Percentiles rank a stretch among this genome's conserved stretches.
phyloP scores from a whole-genome alignment of 371 early-diverging fungal species.

The Blakeslea trispora region DNA sequence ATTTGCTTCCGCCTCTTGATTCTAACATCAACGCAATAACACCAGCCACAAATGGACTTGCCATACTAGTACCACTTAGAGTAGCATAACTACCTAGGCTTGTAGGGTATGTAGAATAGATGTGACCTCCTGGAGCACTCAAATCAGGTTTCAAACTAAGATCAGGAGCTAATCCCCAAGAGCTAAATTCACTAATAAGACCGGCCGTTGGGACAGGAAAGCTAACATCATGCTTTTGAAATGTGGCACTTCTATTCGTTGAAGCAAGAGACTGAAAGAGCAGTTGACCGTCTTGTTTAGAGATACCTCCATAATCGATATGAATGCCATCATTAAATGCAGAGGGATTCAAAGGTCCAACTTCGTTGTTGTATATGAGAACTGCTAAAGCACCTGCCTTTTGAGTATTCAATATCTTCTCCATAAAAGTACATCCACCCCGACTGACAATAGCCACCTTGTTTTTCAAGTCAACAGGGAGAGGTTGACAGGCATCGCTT shows the following conservation, averaged over 20 bases:
- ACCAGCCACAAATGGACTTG: constrained; percentile 76
- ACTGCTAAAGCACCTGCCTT: constrained; percentile 67
- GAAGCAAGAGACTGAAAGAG: constrained; percentile 21
- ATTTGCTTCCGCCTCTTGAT: constrained; percentile 32
- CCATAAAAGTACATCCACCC: constrained; percentile 57
- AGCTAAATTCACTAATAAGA: constrained; percentile 48
- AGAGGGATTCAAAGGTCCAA: constrained; percentile 39
- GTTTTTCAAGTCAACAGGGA: constrained; percentile 34
- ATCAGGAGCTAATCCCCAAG: constrained; percentile 74
- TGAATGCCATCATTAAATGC: constrained; percentile 14
- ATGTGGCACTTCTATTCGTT: constrained; percentile 2
- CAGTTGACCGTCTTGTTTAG: constrained; percentile 36
- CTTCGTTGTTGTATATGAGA: constrained; percentile 49
- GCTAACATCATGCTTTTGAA: constrained; percentile 25
- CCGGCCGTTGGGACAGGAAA: constrained; percentile 41
- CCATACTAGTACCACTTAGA: constrained; percentile 69
- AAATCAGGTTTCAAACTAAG: constrained; percentile 74
- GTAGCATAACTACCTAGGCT: constrained; percentile 43
- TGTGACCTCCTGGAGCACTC: constrained; percentile 73
- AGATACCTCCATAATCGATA: constrained; percentile 48
- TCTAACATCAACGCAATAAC: constrained; percentile 59
- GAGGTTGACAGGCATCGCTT: constrained; percentile 54
- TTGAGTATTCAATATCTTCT: constrained; percentile 52
- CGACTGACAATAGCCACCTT: constrained; percentile 61
- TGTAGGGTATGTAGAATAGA: constrained; percentile 62